Evolutionary conservation across 2,329 filamentous ascomycete genomes (phyloP), one percentile per base, ranked within the genome.

Genomic region (Verticillium tricorpus): DNA sequence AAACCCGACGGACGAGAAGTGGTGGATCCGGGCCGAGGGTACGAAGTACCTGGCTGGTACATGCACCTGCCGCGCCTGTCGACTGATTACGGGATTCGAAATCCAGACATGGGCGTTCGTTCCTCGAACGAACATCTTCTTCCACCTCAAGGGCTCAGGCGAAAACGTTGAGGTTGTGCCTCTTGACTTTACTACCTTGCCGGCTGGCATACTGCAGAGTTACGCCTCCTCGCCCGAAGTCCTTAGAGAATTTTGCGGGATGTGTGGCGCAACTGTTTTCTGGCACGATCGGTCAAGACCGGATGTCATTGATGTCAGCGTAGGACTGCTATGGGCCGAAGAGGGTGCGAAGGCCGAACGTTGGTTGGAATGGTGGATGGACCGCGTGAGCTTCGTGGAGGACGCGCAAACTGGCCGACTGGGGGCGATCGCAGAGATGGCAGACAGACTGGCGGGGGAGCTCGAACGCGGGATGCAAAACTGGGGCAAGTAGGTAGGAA

Each of bases 51-150:
- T 87, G 2, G 83, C 85, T 2, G 85, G 85, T 1, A 79, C 82
- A 8, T 90, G 88, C 67, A 78, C 80, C 1, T 91, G 89, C 71
- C 78, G 74, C 5, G 84, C 85, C 2, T 92, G 89, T 69, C 84
- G 88, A 6, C 75, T 86, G 3, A 73, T 75, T 0, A 81, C 83
- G 1, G 87, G 88, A 3, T 87, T 85, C 65, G 85, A 89, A 61
- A 81, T 90, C 56, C 83, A 89, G 66, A 76, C 82, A 0, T 91
- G 88, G 88, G 80, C 85, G 0, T 91, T 90, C 68, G 74, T 90
- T 0, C 86, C 86, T 1, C 77, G 78, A n/a, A 71, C 74, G 1
- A 86, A 88, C 67, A 85, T 91, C 60, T 72, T 77, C 19, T 76
- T 84, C 31, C 63, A 72, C 35, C 64, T 78, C 57, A 68, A 56